Conservation (phyloP, 345 rosid genomes). For the Toxicodendron radicans region DNA sequence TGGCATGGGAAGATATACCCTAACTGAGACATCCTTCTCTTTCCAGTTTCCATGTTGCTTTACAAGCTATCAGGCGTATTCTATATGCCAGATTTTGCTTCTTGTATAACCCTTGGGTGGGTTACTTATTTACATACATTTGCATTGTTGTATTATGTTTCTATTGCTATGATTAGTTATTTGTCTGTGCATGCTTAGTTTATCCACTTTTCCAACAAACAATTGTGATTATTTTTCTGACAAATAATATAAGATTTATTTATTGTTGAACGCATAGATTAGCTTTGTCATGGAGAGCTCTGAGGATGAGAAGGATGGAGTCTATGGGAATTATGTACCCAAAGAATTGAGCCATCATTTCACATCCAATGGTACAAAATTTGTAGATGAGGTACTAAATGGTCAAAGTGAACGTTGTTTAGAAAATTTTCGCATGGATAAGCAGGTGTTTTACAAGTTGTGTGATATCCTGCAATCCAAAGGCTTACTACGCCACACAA, state of each 20-base stretch:
- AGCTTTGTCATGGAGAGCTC: constrained; percentile 52
- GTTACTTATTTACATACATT: background rate
- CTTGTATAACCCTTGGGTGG: background rate
- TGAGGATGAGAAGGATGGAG: constrained; percentile 58
- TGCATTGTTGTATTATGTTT: background rate
- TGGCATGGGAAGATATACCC: background rate
- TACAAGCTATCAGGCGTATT: background rate
- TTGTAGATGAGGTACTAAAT: constrained; percentile 75
- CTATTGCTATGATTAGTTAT: background rate
- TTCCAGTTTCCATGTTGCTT: background rate
- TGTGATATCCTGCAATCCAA: constrained; percentile 72
- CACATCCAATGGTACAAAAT: constrained; percentile 52
- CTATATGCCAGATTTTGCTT: background rate
- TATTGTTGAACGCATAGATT: constrained; percentile 28
- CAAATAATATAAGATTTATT: background rate
- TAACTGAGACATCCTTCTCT: background rate
- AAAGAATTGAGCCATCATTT: constrained; percentile 42
- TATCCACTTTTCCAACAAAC: background rate
- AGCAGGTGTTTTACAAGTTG: constrained; percentile 73
- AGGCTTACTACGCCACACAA: constrained; percentile 86
- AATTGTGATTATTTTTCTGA: background rate
- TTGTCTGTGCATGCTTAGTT: background rate
- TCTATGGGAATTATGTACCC: constrained; percentile 34
- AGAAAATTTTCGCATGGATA: constrained; percentile 92
- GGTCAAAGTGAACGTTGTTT: constrained; percentile 62